These are phyloP conservation scores for Lactarius vividus DNA, from an alignment of 768 basidiomycete genomes.

Conservation along the genomic window DNA sequence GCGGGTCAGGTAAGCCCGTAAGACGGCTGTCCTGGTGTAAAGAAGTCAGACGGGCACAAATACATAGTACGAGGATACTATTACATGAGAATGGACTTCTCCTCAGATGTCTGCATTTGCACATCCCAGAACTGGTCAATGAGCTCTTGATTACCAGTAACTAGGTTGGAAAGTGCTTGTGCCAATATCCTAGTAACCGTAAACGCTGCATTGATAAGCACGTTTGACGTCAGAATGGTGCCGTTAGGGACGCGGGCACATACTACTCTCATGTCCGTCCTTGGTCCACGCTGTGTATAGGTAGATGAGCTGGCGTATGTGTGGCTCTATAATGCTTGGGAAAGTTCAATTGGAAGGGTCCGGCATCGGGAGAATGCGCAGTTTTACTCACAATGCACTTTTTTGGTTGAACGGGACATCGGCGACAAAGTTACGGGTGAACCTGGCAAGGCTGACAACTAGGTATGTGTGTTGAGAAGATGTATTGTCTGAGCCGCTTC, in stretches of 20 bases:
- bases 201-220: constrained; percentile 46
- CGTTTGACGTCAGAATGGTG: background rate
- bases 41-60: constrained; percentile 11
- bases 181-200: constrained; percentile 62
- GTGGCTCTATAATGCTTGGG: constrained; percentile 65
- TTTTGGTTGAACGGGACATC: constrained; percentile 70
- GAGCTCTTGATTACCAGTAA: constrained; percentile 67
- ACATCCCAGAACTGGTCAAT: constrained; percentile 58
- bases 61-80: constrained; percentile 8
- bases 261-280: constrained; percentile 52
- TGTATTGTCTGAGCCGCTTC: constrained; percentile 48
- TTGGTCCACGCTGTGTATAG: constrained; percentile 75
- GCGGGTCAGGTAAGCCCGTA: constrained; percentile 22
- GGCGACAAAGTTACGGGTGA: constrained; percentile 84
- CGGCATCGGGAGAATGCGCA: background rate
- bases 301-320: constrained; percentile 64
- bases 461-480: constrained; percentile 33
- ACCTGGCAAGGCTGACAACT: constrained; percentile 50
- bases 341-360: background rate
- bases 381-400: constrained; percentile 63
- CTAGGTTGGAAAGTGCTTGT: constrained; percentile 80
- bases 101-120: constrained; percentile 67
- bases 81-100: constrained; percentile 73
- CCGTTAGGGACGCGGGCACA: background rate
- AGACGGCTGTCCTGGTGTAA: constrained; percentile 44